Evolutionary conservation across 2,329 filamentous ascomycete species (phyloP), one percentile per base, ranked within the genome.

Genomic region (Trichoderma polysporum): DNA sequence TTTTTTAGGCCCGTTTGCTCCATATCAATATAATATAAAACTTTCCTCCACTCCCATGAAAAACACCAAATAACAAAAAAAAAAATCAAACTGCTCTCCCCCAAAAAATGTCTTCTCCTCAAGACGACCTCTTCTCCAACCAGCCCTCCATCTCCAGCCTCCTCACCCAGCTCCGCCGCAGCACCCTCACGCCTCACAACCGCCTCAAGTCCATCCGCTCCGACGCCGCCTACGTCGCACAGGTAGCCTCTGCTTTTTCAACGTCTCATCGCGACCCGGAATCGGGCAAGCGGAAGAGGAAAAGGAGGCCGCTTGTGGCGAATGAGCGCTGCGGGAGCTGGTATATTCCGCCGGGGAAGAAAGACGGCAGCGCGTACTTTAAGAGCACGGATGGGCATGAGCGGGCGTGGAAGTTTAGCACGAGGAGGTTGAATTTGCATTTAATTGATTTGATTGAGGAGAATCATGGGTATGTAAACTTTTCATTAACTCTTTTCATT

Each of bases 311-410:
- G 0, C 82, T 98, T 1, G 83, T 98, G 15, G 93, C 94, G 33
- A 99, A 99, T 75, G 94, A 98, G 81, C 87, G 95, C 68, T 98
- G 95, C 77, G 95, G 95, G 0, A 94, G 92, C 78, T 99, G 95
- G 95, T 98, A 98, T 77, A 91, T 98, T 29, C 79, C 83, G 37
- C 90, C 90, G 0, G 77, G 77, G 8, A 74, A 74, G 29, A 95
- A 94, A 78, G 79, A 76, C 1, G 91, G 87, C 35, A 93, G 91
- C 70, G 92, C 91, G 35, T 99, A 98, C 79, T 99, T 98, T 80
- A 99, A 99, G 83, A 97, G 92, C 79, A 99, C 95, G 2, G 95
- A 99, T 79, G 95, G 95, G 1, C 95, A 99, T 77, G 88, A 89
- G 61, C 90, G 92, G 9, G 89, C 96, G 74, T 99, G 95, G 95